Percentiles rank a stretch among this genome's conserved stretches.
Conservation (phyloP, 108 stramenopile species). For the Cyclotella baltica region DNA sequence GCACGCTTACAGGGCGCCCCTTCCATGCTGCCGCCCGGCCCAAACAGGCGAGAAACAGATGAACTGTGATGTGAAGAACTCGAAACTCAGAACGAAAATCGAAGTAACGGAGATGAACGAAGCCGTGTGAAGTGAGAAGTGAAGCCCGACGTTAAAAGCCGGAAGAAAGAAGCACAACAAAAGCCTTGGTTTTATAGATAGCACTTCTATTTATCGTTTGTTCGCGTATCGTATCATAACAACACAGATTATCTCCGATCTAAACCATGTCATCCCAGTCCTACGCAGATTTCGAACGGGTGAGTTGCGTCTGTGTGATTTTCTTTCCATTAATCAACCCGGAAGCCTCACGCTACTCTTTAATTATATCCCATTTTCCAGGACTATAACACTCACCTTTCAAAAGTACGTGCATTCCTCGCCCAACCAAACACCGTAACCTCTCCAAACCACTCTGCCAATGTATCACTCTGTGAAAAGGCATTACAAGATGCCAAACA, state of each 20-base stretch:
- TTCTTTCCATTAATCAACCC: neutral
- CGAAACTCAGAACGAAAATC: too few species aligned
- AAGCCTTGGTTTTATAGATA: too few species aligned
- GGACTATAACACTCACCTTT: constrained; percentile 75
- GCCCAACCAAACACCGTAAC: constrained; percentile 46
- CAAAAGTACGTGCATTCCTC: constrained; percentile 72
- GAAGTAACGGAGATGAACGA: too few species aligned
- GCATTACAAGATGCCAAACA: constrained; percentile 63
- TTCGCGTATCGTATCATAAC: neutral
- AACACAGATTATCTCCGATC: neutral
- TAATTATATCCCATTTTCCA: constrained; percentile 21
- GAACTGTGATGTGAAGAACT: too few species aligned
- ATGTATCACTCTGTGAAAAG: constrained; percentile 54
- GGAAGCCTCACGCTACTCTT: too few species aligned
- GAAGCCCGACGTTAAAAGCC: too few species aligned
- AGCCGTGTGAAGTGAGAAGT: too few species aligned
- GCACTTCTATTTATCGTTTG: too few species aligned
- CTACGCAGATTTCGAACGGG: constrained; percentile 71
- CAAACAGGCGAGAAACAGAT: too few species aligned
- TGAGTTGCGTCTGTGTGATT: constrained; percentile 33
- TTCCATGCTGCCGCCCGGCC: too few species aligned
- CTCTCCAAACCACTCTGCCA: neutral
- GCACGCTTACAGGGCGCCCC: too few species aligned
- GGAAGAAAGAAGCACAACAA: too few species aligned
- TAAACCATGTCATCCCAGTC: constrained; percentile 46